A percentile compares a stretch with the other conserved stretches of the same genome.
Conservation (phyloP, 2,329 filamentous ascomycete genomes). For the Cytospora paraplurivora region DNA sequence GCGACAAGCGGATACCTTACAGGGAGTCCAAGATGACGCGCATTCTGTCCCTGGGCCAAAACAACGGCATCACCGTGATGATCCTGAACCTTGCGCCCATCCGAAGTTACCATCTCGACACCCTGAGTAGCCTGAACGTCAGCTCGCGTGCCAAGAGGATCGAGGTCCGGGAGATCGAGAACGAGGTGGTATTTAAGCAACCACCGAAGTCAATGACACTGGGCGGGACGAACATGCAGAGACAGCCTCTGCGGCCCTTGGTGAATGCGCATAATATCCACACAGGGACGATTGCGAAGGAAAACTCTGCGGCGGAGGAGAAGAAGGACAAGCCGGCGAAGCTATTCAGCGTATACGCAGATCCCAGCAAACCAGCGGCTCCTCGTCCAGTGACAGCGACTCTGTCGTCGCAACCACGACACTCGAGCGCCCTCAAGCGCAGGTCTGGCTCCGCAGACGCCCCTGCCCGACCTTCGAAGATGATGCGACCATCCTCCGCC, state of each 20-base stretch:
- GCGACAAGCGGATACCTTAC: slow-evolving; percentile 81
- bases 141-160: slow-evolving; percentile 96
- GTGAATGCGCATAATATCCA: slow-evolving; percentile 75
- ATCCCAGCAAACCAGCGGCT: slow-evolving; percentile 58
- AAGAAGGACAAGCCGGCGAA: slow-evolving; percentile 73
- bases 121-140: slow-evolving; percentile 89
- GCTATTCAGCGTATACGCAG: slow-evolving; percentile 83
- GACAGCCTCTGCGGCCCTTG: slow-evolving; percentile 80
- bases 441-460: slow-evolving; percentile 44
- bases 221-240: slow-evolving; percentile 48
- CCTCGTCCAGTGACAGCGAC: slow-evolving; percentile 40
- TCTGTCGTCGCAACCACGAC: slow-evolving; percentile 13
- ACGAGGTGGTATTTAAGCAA: slow-evolving; percentile 86
- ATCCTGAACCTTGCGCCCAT: slow-evolving; percentile 90
- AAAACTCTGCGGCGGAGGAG: slow-evolving; percentile 50
- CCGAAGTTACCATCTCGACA: slow-evolving; percentile 92
- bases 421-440: slow-evolving; percentile 33
- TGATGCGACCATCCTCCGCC: slow-evolving; percentile 41
- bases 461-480: slow-evolving; percentile 51
- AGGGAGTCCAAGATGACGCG: slow-evolving; percentile 97
- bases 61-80: slow-evolving; percentile 95
- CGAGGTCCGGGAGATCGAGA: slow-evolving; percentile 92
- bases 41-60: slow-evolving; percentile 88
- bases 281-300: slow-evolving; percentile 53
- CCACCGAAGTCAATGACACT: slow-evolving; percentile 58